Percentiles rank a stretch among this genome's conserved stretches.
Conservation (phyloP, 116 monocot genomes). For the Papilionanthe hybrid region DNA sequence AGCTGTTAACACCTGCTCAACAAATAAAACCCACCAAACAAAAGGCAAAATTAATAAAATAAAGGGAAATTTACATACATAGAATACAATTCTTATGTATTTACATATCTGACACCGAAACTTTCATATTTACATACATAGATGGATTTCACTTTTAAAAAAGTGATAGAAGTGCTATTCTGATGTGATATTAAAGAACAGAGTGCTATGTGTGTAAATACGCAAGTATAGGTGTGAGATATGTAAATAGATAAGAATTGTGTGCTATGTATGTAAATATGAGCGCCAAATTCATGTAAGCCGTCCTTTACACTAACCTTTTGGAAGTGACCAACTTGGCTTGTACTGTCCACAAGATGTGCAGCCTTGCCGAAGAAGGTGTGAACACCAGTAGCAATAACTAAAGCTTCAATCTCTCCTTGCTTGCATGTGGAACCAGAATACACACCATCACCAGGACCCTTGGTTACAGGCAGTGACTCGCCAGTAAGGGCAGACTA, state of each 20-base stretch:
- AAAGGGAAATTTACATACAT: neutral
- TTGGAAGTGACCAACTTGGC: slow-evolving; percentile 84
- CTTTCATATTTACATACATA: too few species aligned
- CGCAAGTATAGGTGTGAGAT: too few species aligned
- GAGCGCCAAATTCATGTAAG: too few species aligned
- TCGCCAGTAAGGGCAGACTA: slow-evolving; percentile 97
- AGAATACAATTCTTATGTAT: too few species aligned
- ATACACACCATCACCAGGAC: slow-evolving; percentile 78
- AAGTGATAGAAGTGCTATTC: too few species aligned
- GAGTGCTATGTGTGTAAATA: too few species aligned
- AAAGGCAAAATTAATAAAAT: neutral
- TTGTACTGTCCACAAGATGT: slow-evolving; percentile 75
- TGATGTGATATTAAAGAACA: too few species aligned
- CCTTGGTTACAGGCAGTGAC: slow-evolving; percentile 87
- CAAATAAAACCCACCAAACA: neutral
- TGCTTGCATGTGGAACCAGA: slow-evolving; percentile 85
- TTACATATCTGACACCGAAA: too few species aligned
- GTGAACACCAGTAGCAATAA: slow-evolving; percentile 79
- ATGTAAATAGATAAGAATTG: too few species aligned
- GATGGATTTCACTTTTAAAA: too few species aligned
- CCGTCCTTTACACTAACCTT: slow-evolving; percentile 42
- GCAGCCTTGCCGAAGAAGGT: slow-evolving; percentile 89
- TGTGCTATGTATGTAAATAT: too few species aligned
- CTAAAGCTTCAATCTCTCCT: slow-evolving; percentile 76
- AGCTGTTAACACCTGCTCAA: slow-evolving; percentile 54